Percentiles rank a stretch among this genome's conserved stretches.
These are phyloP conservation scores for Pseudoperonospora humuli DNA, from an alignment of 352 stramenopile species.

Conservation along the genomic window DNA sequence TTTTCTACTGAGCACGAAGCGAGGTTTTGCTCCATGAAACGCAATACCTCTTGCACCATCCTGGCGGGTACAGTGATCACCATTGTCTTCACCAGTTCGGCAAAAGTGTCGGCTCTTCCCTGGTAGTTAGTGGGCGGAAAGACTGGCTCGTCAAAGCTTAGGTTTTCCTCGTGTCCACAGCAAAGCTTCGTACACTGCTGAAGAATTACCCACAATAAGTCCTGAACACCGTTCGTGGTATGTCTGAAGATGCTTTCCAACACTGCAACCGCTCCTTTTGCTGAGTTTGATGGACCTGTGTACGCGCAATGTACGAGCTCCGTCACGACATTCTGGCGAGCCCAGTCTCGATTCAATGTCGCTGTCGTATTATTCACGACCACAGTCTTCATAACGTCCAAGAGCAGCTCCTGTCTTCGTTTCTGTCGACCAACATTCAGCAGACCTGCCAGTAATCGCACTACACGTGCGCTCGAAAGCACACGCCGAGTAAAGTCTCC, in stretches of 20 bases:
- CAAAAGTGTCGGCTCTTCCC: slow-evolving; percentile 27
- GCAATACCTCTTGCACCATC: slow-evolving; percentile 20
- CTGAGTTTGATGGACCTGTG: slow-evolving; percentile 7
- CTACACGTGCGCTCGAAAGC: slow-evolving; percentile 26
- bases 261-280: slow-evolving; percentile 21
- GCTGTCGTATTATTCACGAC: slow-evolving; percentile 13
- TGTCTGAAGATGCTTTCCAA: slow-evolving; percentile 28
- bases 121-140: slow-evolving; percentile 15
- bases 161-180: slow-evolving; percentile 34
- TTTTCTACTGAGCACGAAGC: slow-evolving; percentile 31
- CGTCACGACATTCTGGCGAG: slow-evolving; percentile 35
- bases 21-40: slow-evolving; percentile 44
- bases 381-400: slow-evolving; percentile 33
- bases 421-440: slow-evolving; percentile 18
- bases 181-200: slow-evolving; percentile 52
- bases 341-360: slow-evolving; percentile 25
- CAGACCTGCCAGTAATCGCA: slow-evolving; percentile 27
- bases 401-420: slow-evolving; percentile 25
- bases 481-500: slow-evolving; percentile 35
- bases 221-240: slow-evolving; percentile 5
- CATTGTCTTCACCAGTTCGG: slow-evolving; percentile 41
- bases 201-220: slow-evolving; percentile 42
- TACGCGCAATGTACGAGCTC: slow-evolving; percentile 43
- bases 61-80: slow-evolving; percentile 13
- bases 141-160: neutral